phyloP scores from a whole-genome alignment of 169 alveolate genomes.

The Eimeria praecox region DNA sequence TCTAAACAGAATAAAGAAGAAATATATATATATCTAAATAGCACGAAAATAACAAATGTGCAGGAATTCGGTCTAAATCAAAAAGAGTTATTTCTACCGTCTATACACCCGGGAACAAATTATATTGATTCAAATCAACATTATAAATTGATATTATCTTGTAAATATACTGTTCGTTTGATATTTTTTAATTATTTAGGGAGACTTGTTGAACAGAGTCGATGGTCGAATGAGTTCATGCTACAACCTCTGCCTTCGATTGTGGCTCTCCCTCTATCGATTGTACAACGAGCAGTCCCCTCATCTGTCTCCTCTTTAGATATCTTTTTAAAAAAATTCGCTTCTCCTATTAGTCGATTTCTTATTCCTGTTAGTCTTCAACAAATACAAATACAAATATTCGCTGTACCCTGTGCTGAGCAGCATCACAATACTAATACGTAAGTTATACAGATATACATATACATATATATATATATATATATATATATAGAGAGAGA shows the following conservation, averaged over 20 bases:
- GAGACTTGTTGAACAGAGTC: constrained; percentile 51
- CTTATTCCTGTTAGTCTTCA: constrained; percentile 84
- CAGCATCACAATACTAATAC: neutral
- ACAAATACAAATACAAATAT: constrained; percentile 82
- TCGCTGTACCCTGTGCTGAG: constrained; percentile 78
- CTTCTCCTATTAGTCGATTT: constrained; percentile 82
- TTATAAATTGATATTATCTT: constrained; percentile 23
- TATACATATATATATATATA: neutral
- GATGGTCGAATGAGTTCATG: constrained; percentile 85
- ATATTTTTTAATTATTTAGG: constrained; percentile 60
- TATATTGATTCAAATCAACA: constrained; percentile 63
- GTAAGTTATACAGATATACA: neutral
- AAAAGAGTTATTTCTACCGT: constrained; percentile 84
- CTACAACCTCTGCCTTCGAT: constrained; percentile 83
- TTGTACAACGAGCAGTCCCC: constrained; percentile 82
- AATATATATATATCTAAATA: constrained; percentile 61
- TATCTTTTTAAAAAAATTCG: constrained; percentile 83
- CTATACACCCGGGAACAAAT: constrained; percentile 81
- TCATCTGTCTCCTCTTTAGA: constrained; percentile 84
- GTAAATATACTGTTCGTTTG: constrained; percentile 59
- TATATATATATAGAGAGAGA: too few species aligned
- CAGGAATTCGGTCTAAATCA: constrained; percentile 85
- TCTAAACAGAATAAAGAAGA: constrained; percentile 32
- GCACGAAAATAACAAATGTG: constrained; percentile 36
- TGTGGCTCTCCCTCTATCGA: constrained; percentile 82